Conservation (phyloP, 2,329 filamentous ascomycete species). For the Calonectria honghensis region DNA sequence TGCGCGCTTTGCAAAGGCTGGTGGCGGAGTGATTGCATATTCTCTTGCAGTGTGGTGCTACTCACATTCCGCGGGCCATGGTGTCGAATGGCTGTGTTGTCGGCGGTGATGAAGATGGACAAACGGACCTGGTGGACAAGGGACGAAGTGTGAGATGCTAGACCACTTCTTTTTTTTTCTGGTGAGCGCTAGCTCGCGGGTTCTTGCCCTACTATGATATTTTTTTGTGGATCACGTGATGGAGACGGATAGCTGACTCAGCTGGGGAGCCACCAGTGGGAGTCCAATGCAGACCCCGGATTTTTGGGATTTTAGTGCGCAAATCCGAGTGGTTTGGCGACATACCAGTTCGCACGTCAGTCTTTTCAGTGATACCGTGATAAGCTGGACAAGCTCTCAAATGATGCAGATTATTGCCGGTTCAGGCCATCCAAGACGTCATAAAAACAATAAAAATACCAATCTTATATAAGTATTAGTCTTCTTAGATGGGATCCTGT, state of each 20-base stretch:
- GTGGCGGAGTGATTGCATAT: constrained; percentile 28
- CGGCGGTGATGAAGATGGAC: constrained; percentile 61
- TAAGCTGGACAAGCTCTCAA: not conserved
- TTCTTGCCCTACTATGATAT: constrained; percentile 59
- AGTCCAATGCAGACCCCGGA: constrained; percentile 19
- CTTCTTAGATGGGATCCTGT: constrained; percentile 37
- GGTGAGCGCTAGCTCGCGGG: constrained; percentile 52
- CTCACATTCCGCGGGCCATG: constrained; percentile 80
- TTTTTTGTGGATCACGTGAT: constrained; percentile 41
- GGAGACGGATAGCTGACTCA: constrained; percentile 16
- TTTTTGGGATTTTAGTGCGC: constrained; percentile 10
- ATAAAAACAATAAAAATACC: constrained; percentile 17
- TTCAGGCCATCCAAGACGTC: not conserved
- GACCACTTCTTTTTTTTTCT: constrained; percentile 60
- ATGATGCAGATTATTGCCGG: not conserved
- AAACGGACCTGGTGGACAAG: constrained; percentile 49
- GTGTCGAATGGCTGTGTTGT: constrained; percentile 66
- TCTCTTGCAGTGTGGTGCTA: constrained; percentile 49
- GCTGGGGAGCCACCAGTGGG: not conserved
- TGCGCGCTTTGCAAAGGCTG: constrained; percentile 30
- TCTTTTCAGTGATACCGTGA: not conserved
- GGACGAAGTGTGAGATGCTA: constrained; percentile 54
- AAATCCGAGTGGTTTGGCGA: not conserved
- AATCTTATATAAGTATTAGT: constrained; percentile 12
- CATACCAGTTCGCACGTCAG: constrained; percentile 7